These are phyloP conservation scores for Sordariomycetes sp. DNA, from an alignment of 2,329 filamentous ascomycete species.

Conservation along the genomic window DNA sequence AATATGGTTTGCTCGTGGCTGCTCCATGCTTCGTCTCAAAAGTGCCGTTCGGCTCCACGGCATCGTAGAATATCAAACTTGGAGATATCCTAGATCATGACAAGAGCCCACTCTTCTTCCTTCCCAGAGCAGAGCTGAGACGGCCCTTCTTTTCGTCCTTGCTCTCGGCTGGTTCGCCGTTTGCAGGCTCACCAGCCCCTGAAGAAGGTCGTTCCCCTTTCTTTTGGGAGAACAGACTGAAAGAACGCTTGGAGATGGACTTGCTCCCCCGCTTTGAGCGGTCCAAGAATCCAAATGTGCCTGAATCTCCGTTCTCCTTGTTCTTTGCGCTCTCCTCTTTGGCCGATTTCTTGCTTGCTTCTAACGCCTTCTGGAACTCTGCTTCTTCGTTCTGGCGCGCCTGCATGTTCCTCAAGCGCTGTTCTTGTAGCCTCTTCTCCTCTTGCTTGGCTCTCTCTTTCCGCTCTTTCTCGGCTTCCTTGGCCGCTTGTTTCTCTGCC, in stretches of 20 bases:
- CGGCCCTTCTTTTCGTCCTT: constrained; percentile 50
- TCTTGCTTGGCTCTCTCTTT: constrained; percentile 25
- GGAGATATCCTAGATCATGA: not conserved
- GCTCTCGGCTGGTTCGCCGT: constrained; percentile 26
- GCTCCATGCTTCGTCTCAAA: not conserved
- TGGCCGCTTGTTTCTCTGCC: constrained; percentile 45
- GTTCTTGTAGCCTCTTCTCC: constrained; percentile 10
- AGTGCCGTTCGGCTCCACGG: not conserved
- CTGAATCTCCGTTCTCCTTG: constrained; percentile 29
- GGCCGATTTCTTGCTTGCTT: constrained; percentile 54
- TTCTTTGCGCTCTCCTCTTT: constrained; percentile 37
- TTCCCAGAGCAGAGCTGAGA: constrained; percentile 57
- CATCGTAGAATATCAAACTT: not conserved
- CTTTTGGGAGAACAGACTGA: constrained; percentile 48
- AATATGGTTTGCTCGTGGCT: not conserved
- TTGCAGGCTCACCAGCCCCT: constrained; percentile 6
- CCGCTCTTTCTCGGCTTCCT: constrained; percentile 31
- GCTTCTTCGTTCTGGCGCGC: constrained; percentile 47
- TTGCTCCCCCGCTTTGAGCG: constrained; percentile 65
- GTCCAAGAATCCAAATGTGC: constrained; percentile 42
- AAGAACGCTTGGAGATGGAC: constrained; percentile 69
- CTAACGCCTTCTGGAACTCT: constrained; percentile 54
- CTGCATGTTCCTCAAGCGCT: constrained; percentile 39
- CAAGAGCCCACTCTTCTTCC: constrained; percentile 58
- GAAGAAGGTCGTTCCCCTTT: constrained; percentile 13